Evolutionary conservation across 495 filamentous ascomycete species (phyloP).

Genomic region (Astrocystis sublimbata): DNA sequence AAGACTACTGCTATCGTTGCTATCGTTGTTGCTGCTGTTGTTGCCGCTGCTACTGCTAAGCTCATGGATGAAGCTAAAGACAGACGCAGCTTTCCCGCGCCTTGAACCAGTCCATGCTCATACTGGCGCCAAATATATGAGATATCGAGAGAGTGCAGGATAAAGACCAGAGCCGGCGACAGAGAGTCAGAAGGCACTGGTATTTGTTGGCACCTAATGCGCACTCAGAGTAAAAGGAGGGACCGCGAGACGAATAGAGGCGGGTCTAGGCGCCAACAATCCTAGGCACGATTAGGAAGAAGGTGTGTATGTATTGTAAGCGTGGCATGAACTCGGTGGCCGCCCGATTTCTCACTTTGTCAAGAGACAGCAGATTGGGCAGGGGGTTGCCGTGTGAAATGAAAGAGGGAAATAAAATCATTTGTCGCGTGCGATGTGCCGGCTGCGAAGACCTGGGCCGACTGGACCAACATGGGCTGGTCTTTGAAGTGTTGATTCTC

Average conservation of each 20-base stretch:
- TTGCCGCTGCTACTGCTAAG: slow-evolving; percentile 17
- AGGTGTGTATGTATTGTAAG: neutral
- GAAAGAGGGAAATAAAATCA: slow-evolving; percentile 5
- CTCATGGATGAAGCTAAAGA: slow-evolving; percentile 17
- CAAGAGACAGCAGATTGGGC: slow-evolving; percentile 16
- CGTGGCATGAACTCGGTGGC: neutral
- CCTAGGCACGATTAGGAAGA: neutral
- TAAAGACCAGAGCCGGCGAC: neutral
- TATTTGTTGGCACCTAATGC: neutral
- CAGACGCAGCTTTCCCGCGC: slow-evolving; percentile 18
- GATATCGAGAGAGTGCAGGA: neutral
- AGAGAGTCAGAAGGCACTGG: neutral
- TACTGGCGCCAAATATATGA: neutral
- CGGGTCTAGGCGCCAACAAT: neutral
- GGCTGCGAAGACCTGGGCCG: slow-evolving; percentile 6
- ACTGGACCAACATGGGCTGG: slow-evolving; percentile 19
- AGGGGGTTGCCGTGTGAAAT: neutral
- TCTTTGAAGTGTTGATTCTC: slow-evolving; percentile 5
- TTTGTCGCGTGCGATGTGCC: slow-evolving; percentile 9
- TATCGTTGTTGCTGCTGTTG: slow-evolving; percentile 20
- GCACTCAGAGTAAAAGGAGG: neutral
- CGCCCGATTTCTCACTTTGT: neutral
- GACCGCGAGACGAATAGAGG: neutral
- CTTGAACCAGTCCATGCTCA: slow-evolving; percentile 19
- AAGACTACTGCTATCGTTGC: too few species aligned